Conservation (phyloP, 257 asterid genomes). For the Haberlea rhodopensis region DNA sequence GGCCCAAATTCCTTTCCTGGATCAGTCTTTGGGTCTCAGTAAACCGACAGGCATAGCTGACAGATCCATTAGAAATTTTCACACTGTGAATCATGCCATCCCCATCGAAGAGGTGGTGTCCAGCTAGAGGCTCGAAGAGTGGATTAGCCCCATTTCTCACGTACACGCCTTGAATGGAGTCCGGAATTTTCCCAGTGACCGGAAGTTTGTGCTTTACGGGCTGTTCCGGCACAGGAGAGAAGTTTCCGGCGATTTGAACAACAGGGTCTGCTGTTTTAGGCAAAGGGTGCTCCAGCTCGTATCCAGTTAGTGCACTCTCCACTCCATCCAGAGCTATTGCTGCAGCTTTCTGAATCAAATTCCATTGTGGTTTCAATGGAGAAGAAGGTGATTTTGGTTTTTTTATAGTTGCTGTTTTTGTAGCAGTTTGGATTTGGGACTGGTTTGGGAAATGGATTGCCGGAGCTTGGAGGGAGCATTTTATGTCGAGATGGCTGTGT, state of each 20-base stretch:
- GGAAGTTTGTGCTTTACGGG: not conserved
- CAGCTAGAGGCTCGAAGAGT: conserved; percentile 5
- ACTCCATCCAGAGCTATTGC: conserved; percentile 1
- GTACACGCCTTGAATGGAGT: conserved; percentile 19
- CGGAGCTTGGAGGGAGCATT: not conserved
- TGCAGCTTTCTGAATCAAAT: conserved; percentile 2
- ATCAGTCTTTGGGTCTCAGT: conserved; percentile 12
- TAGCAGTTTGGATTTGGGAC: not conserved
- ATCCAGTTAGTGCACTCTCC: conserved; percentile 2
- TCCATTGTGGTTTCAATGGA: conserved; percentile 2
- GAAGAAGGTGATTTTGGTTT: not conserved
- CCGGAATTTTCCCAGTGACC: conserved; percentile 18
- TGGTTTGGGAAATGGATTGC: not conserved
- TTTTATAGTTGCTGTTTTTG: not conserved
- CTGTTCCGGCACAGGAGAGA: conserved; percentile 21
- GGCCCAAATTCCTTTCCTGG: conserved; percentile 16
- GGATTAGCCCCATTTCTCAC: conserved; percentile 26
- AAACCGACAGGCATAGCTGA: conserved; percentile 20
- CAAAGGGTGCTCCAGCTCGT: conserved; percentile 1
- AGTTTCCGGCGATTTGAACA: conserved; percentile 20
- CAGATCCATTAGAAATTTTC: not conserved
- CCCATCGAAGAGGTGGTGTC: conserved; percentile 25
- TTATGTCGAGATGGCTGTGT: not conserved
- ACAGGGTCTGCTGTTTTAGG: conserved; percentile 19
- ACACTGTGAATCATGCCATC: conserved; percentile 28